Conservation (phyloP, 2,329 filamentous ascomycete genomes). For the Aspergillus intermedius region DNA sequence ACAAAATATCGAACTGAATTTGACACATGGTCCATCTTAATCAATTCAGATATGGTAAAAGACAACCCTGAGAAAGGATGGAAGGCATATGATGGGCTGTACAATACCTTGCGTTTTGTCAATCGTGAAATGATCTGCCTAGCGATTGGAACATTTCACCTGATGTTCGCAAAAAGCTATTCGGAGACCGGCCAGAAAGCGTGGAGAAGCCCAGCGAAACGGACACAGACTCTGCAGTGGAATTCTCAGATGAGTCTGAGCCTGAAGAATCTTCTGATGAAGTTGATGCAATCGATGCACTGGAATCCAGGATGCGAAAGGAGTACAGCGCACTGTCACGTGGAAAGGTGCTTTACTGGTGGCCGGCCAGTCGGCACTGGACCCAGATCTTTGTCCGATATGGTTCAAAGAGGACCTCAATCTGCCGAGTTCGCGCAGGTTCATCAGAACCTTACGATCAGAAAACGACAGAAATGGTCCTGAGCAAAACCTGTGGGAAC, state of each 20-base stretch:
- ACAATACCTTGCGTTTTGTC: no score
- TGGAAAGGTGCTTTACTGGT: conserved; percentile 13
- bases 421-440: conserved; percentile 12
- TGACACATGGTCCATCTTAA: no score
- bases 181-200: neutral
- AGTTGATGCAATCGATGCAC: neutral
- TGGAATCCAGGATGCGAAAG: conserved; percentile 22
- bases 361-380: conserved; percentile 12
- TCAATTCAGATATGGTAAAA: no score
- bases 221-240: neutral
- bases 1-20: no score
- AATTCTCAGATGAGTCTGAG: neutral
- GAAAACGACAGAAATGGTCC: neutral
- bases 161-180: neutral
- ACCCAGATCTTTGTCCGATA: conserved; percentile 12
- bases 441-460: conserved; percentile 8
- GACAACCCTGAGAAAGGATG: no score
- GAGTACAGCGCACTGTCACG: conserved; percentile 3
- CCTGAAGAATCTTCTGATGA: neutral
- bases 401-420: conserved; percentile 3
- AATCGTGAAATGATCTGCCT: no score
- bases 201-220: neutral
- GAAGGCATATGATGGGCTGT: no score
- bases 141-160: no score
- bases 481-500: conserved; percentile 4